Base-by-base conservation (phyloP, 768 basidiomycete species). In the Flagelloscypha sp. region DNA sequence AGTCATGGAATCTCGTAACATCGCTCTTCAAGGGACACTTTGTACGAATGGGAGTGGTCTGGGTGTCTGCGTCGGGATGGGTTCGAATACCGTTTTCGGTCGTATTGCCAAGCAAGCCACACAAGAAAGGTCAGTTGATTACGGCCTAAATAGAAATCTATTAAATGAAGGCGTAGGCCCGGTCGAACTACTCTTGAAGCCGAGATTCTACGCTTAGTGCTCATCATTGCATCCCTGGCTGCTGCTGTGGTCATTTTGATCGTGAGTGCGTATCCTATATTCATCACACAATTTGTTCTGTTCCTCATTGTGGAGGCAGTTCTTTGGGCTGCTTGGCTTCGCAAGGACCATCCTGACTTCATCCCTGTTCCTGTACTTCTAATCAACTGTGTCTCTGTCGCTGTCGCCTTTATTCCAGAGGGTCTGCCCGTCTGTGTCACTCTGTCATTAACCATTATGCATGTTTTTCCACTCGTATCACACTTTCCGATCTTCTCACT, bases 311-410 rank as follows among this genome's bases (percentile, higher is more conserved):
- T 27, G 22, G 42, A 19, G 21, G 35, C 6, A 52, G 45, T 56
- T 30, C 32, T 52, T n/a, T 55, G 47, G 53, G 50, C 36, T 6
- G 48, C 30, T 17, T 70, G 67, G 70, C 54, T 70, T 29, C 57
- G 55, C n/a, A 54, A 42, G 12, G 50, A 49, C 10, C 65, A 60
- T 39, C 65, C 62, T 3, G 43, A 35, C 5, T 73, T 62, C 53
- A 75, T 78, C 48, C 67, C 62, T 24, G 65, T 70, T 1, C 61
- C 73, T 2, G 48, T 30, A 2, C 61, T 78, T 18, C 61, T 80
- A 20, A 66, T 76, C 52, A 70, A 78, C 42, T 54, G 74, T 19
- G 74, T 79, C 18, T 72, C 72, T 0, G 72, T 78, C 20, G 63
- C 63, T 54, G 66, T 57, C 57, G 48, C 35, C 49, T 60, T 38